Base-by-base conservation (phyloP, 768 basidiomycete species). In the Trametes meyenii region DNA sequence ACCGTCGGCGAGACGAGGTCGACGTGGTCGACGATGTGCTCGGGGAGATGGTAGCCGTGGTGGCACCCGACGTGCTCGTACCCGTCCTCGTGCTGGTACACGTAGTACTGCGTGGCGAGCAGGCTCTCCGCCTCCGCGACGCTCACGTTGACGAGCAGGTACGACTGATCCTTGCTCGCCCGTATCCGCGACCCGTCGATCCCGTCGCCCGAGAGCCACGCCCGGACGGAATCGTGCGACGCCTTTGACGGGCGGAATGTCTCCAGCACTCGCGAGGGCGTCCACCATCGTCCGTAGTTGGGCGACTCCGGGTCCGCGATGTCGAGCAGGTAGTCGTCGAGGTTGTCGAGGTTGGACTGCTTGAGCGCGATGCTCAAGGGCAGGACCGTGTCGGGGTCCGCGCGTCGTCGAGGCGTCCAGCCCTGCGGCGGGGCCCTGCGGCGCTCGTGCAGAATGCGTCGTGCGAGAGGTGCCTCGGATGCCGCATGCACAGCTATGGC, bases 1-100 rank as follows among this genome's bases (percentile, higher is more conserved):
- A 87, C 87, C 1, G 89, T 90, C 0, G 89, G 89, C 55, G 87
- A 86, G 39, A 90, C 76, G 38, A 90, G 72, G 26, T 89, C 87
- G 52, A 90, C 71, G 66, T 89, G 87, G 4, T 77, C 72, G 62
- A 83, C 77, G 50, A 90, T 70, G 55, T 80, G 63, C 50, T 76
- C 76, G 0, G 89, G 89, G 16, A 91, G 79, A 65, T 83, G 85
- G 74, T 89, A 90, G 64, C 75, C 78, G 5, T 81, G 57, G 80
- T 83, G 16, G 86, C 86, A 60, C 84, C 81, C 77, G 58, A 89
- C 74, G 48, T 88, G 71, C 36, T 76, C 71, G 17, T 26, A 23
- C 48, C 56, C 56, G 33, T 53, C 57, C n/a, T 52, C 58, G 62
- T 80, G 78, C 50, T 67, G 66, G 62, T 76, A 82, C 8, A 82